A percentile compares a stretch with the other conserved stretches of the same genome.
Conservation (phyloP, 305 asterid genomes). For the Striga hermonthica region DNA sequence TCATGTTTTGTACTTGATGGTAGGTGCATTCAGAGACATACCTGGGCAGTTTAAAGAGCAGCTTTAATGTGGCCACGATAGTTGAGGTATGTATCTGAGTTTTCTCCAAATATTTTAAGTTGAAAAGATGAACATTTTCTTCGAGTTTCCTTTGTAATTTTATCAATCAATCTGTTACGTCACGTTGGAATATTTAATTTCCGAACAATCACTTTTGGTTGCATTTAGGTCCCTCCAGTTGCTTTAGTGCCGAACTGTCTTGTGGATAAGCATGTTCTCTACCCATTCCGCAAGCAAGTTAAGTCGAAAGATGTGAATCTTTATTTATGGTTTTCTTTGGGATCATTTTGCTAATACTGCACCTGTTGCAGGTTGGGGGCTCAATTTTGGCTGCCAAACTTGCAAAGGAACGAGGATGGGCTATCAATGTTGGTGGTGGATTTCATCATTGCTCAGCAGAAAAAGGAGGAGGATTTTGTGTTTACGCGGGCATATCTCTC, state of each 20-base stretch:
- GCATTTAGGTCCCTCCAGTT: constrained; percentile 74
- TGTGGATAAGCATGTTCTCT: constrained; percentile 72
- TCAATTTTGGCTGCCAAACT: constrained; percentile 90
- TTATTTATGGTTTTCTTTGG: constrained; percentile 18
- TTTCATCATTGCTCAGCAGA: constrained; percentile 93
- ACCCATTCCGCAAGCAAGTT: constrained; percentile 92
- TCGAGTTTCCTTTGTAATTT: neutral
- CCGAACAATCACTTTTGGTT: constrained; percentile 25
- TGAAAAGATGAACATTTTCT: neutral
- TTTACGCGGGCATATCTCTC: constrained; percentile 85
- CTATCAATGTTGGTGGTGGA: constrained; percentile 95
- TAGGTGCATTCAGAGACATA: constrained; percentile 93
- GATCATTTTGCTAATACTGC: constrained; percentile 19
- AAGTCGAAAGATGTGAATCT: constrained; percentile 7
- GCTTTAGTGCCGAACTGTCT: constrained; percentile 81
- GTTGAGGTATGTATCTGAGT: constrained; percentile 58
- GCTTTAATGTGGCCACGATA: constrained; percentile 66
- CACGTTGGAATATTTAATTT: neutral
- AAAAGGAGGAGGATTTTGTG: constrained; percentile 96
- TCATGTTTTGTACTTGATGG: constrained; percentile 30
- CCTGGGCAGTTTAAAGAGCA: constrained; percentile 70
- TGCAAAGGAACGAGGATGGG: constrained; percentile 97
- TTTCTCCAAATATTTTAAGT: neutral
- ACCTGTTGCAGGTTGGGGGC: constrained; percentile 77
- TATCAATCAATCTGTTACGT: neutral